phyloP scores from a whole-genome alignment of 2,329 filamentous ascomycete species.

The Aspergillus uvarum region DNA sequence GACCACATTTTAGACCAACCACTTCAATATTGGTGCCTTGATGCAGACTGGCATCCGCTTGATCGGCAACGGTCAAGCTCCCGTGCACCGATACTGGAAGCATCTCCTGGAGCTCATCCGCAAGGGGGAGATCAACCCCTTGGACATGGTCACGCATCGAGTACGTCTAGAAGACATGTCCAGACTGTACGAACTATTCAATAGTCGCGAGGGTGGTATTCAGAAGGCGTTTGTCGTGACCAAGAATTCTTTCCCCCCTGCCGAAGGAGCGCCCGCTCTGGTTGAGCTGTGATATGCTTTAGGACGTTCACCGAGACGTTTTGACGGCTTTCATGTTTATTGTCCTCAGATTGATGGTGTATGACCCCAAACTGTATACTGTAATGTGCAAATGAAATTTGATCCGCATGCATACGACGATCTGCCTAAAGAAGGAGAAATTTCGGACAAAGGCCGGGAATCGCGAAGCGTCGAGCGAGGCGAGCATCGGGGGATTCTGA shows the following conservation, averaged over 20 bases:
- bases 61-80: constrained; percentile 67
- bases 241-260: constrained; percentile 54
- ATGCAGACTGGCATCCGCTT: constrained; percentile 86
- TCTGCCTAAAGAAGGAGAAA: not conserved
- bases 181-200: constrained; percentile 64
- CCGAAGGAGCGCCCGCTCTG: constrained; percentile 51
- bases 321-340: not conserved
- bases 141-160: constrained; percentile 79
- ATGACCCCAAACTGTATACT: not conserved
- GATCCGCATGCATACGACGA: not conserved
- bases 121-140: constrained; percentile 67
- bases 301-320: not conserved
- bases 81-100: constrained; percentile 82
- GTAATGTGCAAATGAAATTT: not conserved
- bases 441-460: not conserved
- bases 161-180: constrained; percentile 71
- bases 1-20: constrained; percentile 59
- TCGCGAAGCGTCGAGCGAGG: not conserved
- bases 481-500: not conserved
- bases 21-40: constrained; percentile 78
- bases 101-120: constrained; percentile 69
- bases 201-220: constrained; percentile 59
- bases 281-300: constrained; percentile 35
- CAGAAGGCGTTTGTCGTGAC: constrained; percentile 76
- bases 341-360: not conserved